These are phyloP conservation scores for Pseudogymnoascus sp. DNA, from an alignment of 2,329 filamentous ascomycete species.

Conservation along the genomic window DNA sequence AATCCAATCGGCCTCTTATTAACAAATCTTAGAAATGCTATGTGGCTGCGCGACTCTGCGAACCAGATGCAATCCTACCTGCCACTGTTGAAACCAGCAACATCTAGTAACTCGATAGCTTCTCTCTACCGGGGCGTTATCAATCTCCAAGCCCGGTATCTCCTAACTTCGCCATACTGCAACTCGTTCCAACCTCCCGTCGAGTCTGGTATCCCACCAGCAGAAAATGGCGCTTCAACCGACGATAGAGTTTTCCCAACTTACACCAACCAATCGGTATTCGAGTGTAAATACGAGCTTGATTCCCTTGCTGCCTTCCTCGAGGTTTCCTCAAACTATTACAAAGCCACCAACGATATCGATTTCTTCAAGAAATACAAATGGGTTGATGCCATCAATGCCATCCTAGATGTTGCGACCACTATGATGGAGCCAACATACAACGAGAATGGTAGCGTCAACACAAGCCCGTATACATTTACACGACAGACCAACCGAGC, in stretches of 20 bases:
- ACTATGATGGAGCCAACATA: slow-evolving; percentile 72
- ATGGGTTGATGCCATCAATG: slow-evolving; percentile 67
- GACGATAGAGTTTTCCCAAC: slow-evolving; percentile 58
- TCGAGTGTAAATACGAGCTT: slow-evolving; percentile 95
- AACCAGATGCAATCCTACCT: slow-evolving; percentile 68
- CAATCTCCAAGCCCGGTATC: slow-evolving; percentile 63
- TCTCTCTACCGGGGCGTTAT: slow-evolving; percentile 63
- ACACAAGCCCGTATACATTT: slow-evolving; percentile 64
- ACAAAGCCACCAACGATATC: slow-evolving; percentile 62
- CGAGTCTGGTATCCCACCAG: slow-evolving; percentile 58
- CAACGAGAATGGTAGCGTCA: slow-evolving; percentile 47
- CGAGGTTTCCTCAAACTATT: slow-evolving; percentile 72
- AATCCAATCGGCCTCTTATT: slow-evolving; percentile 45
- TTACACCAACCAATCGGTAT: slow-evolving; percentile 65
- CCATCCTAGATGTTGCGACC: slow-evolving; percentile 60
- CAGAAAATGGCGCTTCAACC: slow-evolving; percentile 50
- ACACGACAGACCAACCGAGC: slow-evolving; percentile 62
- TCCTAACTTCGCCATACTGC: slow-evolving; percentile 69
- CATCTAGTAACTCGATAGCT: slow-evolving; percentile 51
- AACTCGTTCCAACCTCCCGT: slow-evolving; percentile 84
- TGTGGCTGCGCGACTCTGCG: slow-evolving; percentile 81
- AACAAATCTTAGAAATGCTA: slow-evolving; percentile 66
- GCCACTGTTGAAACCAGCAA: slow-evolving; percentile 48
- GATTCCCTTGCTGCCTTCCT: slow-evolving; percentile 86
- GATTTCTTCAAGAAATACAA: slow-evolving; percentile 65